These are phyloP conservation scores for Pichia sp. DNA, from an alignment of 1,139 yeast species.

Conservation along the genomic window DNA sequence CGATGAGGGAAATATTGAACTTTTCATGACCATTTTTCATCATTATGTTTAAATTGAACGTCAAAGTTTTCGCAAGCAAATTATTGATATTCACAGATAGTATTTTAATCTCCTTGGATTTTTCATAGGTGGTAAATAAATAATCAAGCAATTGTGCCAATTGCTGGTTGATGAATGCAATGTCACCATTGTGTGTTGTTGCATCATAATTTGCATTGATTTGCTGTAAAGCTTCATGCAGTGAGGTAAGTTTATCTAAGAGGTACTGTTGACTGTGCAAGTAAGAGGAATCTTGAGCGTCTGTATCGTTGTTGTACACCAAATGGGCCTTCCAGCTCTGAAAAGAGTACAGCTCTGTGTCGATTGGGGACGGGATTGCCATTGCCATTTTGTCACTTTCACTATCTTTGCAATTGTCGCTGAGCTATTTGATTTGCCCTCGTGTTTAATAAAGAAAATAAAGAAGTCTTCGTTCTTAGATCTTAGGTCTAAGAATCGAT, in stretches of 20 bases:
- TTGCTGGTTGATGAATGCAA: conserved; percentile 20
- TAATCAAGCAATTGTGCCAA: conserved; percentile 18
- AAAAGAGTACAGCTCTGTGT: neutral
- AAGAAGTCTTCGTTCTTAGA: too few species aligned
- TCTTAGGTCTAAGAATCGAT: too few species aligned
- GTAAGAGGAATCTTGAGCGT: conserved; percentile 7
- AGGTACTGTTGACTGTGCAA: conserved; percentile 5
- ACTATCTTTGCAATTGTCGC: too few species aligned
- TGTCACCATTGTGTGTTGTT: conserved; percentile 23
- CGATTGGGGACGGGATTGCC: too few species aligned
- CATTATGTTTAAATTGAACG: conserved; percentile 20
- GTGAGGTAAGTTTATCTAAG: conserved; percentile 5
- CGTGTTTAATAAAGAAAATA: too few species aligned
- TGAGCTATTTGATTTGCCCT: neutral
- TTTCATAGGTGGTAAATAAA: conserved; percentile 15
- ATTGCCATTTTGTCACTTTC: too few species aligned
- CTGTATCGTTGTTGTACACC: conserved; percentile 8
- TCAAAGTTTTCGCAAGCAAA: conserved; percentile 19
- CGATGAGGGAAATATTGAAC: conserved; percentile 25
- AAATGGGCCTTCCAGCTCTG: conserved; percentile 7
- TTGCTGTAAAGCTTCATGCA: conserved; percentile 5
- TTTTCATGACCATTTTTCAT: conserved; percentile 25
- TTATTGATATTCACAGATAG: conserved; percentile 20
- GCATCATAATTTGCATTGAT: neutral
- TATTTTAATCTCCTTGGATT: conserved; percentile 16